Conservation (phyloP, 805 yeast genomes). For the Suhomyces xylopsoci region DNA sequence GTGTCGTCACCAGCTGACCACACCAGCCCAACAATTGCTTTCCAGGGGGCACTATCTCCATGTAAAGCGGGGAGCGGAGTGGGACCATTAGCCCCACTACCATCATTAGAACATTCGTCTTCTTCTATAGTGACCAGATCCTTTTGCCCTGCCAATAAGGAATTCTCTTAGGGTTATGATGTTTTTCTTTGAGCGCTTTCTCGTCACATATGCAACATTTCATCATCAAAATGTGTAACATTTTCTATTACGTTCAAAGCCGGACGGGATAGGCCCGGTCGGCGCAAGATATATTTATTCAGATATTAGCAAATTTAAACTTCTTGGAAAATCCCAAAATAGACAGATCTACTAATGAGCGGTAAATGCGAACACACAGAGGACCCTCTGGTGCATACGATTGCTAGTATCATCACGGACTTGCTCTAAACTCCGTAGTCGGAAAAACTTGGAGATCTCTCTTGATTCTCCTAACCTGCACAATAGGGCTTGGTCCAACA, state of each 20-base stretch:
- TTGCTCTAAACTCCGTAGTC: background rate
- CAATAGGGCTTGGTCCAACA: background rate
- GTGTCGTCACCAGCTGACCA: background rate
- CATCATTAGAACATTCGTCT: background rate
- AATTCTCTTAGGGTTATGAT: background rate
- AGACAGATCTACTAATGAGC: background rate
- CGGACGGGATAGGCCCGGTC: background rate
- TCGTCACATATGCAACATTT: constrained; percentile 4
- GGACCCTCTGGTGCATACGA: background rate
- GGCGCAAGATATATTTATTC: background rate
- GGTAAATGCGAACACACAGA: background rate
- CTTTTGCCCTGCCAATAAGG: background rate
- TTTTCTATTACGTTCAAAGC: background rate
- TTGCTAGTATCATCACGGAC: background rate
- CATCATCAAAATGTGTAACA: background rate
- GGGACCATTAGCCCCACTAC: background rate
- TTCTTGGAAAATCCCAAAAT: background rate
- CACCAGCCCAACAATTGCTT: background rate
- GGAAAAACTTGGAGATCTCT: background rate
- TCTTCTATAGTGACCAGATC: background rate
- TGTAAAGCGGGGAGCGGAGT: background rate
- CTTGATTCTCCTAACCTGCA: background rate
- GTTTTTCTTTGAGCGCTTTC: background rate
- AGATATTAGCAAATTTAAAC: background rate
- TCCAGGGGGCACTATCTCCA: background rate